A percentile compares a stretch with the other conserved stretches of the same genome.
phyloP scores from a whole-genome alignment of 306 rosid species.

The Pterocarpus santalinus region DNA sequence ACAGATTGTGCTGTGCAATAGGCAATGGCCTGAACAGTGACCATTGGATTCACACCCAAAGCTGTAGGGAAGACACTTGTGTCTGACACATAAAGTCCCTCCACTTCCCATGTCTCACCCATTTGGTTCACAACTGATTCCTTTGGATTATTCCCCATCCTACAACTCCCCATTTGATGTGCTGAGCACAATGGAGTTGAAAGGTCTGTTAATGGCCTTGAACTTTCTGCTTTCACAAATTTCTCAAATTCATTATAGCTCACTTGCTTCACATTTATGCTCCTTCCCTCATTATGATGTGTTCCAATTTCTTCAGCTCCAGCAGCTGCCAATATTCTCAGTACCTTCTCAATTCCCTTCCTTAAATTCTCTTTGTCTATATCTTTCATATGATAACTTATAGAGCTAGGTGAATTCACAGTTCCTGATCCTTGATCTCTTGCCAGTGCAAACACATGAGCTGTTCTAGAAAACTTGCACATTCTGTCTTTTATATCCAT shows the following conservation, averaged over 20 bases:
- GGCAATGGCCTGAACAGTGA: constrained; percentile 83
- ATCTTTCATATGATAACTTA: constrained; percentile 58
- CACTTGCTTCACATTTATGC: constrained; percentile 61
- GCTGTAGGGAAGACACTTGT: constrained; percentile 88
- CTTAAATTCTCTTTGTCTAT: constrained; percentile 61
- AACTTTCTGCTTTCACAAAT: constrained; percentile 80
- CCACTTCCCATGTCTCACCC: constrained; percentile 89
- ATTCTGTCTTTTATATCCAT: constrained; percentile 66
- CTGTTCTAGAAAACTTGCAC: constrained; percentile 73
- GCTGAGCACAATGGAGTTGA: constrained; percentile 74
- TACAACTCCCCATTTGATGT: constrained; percentile 88
- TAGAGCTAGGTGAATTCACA: constrained; percentile 49
- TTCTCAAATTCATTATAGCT: constrained; percentile 66
- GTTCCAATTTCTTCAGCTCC: constrained; percentile 94
- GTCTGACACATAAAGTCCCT: constrained; percentile 74
- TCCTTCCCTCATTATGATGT: constrained; percentile 66
- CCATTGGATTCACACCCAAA: constrained; percentile 88
- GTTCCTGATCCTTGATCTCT: constrained; percentile 83
- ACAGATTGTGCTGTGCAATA: constrained; percentile 82
- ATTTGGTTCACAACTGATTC: constrained; percentile 72
- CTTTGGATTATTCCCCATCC: constrained; percentile 69
- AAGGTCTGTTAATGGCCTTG: constrained; percentile 54
- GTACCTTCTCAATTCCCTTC: constrained; percentile 69
- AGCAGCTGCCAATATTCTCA: constrained; percentile 81
- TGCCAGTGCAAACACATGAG: constrained; percentile 79